Evolutionary conservation across 2,329 filamentous ascomycete species (phyloP), one percentile per base, ranked within the genome.

Genomic region (Penicillium palitans): DNA sequence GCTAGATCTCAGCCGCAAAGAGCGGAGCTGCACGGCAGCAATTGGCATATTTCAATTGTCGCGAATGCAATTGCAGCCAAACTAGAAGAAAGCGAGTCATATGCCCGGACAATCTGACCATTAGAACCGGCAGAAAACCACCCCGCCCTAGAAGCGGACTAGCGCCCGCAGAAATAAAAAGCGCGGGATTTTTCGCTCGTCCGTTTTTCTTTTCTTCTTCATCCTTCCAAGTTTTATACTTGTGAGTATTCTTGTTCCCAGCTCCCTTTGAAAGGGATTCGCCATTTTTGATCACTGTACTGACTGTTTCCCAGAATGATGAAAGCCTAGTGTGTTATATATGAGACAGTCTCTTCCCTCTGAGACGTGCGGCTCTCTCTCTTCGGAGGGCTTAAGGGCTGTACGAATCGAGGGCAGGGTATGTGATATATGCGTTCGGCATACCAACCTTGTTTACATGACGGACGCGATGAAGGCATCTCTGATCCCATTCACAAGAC

Each of bases 221-320:
- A 93, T 91, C 93, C 91, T 96, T 97, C 93, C 92, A 91, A 90
- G 93, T 97, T 96, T 96, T 96, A 89, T 87, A 88, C 86, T 91
- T 82, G 93, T 97, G 83, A 85, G 92, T 86, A 52, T 45, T 37
- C 37, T 44, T 59, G 58, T 65, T 44, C 35, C 45, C 46, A 35
- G 27, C 3, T 10, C 17, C 53, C 13, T 51, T 41, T 25, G 13
- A 55, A 42, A 17, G 29, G 19, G 21, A 2, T 13, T 25, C 10
- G 8, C n/a, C 4, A 9, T 40, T 63, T 62, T 61, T 66, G 57
- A 40, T 17, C 12, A 31, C 53, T 45, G 27, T 63, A 74, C 67
- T 61, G 44, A 66, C 61, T 50, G 51, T 49, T 29, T 31, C 42
- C 3, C 72, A 97, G 92, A 58, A 96, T 98, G 93, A 99, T 98